A percentile compares a stretch with the other conserved stretches of the same genome.
These are phyloP conservation scores for Platanthera guangdongensis DNA, from an alignment of 106 monocot genomes.

Conservation along the genomic window DNA sequence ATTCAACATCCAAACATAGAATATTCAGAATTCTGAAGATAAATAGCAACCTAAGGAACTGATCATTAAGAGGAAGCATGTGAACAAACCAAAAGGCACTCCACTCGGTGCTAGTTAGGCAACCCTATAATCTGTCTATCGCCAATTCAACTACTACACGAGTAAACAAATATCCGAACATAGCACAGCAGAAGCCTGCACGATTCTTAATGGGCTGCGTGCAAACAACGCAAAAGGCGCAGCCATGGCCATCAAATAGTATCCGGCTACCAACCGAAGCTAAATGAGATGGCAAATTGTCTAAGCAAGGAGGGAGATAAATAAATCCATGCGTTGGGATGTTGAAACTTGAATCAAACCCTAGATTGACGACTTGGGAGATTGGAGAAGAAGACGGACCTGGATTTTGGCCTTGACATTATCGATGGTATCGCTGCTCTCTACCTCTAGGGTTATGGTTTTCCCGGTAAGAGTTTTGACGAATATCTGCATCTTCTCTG, in stretches of 20 bases:
- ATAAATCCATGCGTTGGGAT: neutral
- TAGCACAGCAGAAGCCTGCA: neutral
- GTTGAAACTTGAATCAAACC: neutral
- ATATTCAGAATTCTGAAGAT: no score
- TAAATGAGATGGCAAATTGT: neutral
- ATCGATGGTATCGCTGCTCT: slow-evolving; percentile 87
- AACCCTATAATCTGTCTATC: neutral
- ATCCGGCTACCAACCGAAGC: neutral
- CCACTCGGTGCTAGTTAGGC: neutral
- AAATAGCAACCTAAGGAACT: no score
- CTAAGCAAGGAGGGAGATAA: neutral
- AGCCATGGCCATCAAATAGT: neutral
- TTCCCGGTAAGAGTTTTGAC: slow-evolving; percentile 88
- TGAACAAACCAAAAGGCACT: neutral
- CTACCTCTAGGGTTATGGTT: slow-evolving; percentile 84
- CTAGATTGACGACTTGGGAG: neutral
- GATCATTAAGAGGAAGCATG: no score
- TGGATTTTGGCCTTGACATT: slow-evolving; percentile 94
- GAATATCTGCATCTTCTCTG: slow-evolving; percentile 64
- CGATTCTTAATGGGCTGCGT: neutral
- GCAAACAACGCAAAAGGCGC: neutral
- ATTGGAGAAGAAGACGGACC: slow-evolving; percentile 8
- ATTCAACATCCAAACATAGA: no score
- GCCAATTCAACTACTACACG: neutral
- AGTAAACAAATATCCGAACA: neutral